Base-by-base conservation (phyloP, 2,329 filamentous ascomycete species). In the Trichoderma atrobrunneum region DNA sequence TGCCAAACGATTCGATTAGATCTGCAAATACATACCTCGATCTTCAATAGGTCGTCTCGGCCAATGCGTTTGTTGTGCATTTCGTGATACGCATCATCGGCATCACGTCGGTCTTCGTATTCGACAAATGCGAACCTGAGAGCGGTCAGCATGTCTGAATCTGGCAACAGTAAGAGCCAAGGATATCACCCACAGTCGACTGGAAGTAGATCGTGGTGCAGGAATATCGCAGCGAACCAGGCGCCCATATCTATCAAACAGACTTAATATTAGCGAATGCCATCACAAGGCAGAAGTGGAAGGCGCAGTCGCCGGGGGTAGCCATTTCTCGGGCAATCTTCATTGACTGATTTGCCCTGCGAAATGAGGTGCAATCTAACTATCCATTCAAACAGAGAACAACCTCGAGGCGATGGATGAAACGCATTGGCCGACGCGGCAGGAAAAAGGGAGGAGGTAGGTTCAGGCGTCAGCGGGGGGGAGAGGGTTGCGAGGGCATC, bases 61-160 rank as follows among this genome's bases (percentile, higher is more conserved):
- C 94, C 95, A 78, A 99, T 94, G 76, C 95, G 94, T 90, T 98
- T 98, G 87, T 98, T 98, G 82, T 99, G 96, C 96, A 99, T 99
- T 86, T 99, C 96, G 83, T 99, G 94, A 82, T 99, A 99, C 62
- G 96, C 96, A 85, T 99, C 96, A 83, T 99, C 96, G 75, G 96
- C 95, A 87, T 99, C 96, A 78, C 96, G 95, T 78, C 95, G 93
- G 83, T 95, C 97, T 86, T 99, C 96, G 83, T 99, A 99, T 85
- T 99, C 96, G 76, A 99, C 96, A 82, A 99, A 99, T 48, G 96
- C 96, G 82, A 99, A 99, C 77, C 96, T 91, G 30, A 7, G 28
- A 34, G 11, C 26, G 3, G 62, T 76, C 39, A 74, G 72, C 28
- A 30, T 3, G 16, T 11, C 14, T 63, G 12, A 7, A 7, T 30